Evolutionary conservation across 352 stramenopile species (phyloP).

Genomic region (Phytopythium delawarense): DNA sequence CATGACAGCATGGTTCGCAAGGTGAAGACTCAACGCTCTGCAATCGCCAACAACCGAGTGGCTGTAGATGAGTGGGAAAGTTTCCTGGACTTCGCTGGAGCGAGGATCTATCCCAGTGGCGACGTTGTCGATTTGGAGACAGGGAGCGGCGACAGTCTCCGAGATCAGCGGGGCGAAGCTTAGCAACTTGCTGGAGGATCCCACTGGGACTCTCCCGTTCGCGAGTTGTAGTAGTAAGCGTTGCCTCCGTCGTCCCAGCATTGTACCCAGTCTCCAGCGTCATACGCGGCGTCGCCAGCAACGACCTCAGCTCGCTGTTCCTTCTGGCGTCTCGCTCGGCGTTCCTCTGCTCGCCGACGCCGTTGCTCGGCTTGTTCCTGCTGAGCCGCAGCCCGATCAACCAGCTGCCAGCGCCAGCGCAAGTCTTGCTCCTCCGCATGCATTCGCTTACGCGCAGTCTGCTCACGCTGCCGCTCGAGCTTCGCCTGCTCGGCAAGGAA

Average conservation of each 20-base stretch:
- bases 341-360: conserved; percentile 26
- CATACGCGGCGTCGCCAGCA: conserved; percentile 20
- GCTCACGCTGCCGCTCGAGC: conserved; percentile 31
- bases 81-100: conserved; percentile 55
- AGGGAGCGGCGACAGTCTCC: neutral
- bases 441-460: conserved; percentile 38
- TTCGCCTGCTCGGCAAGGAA: conserved; percentile 26
- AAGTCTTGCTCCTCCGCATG: conserved; percentile 36
- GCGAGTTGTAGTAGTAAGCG: conserved; percentile 60
- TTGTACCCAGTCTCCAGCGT: conserved; percentile 37
- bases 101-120: conserved; percentile 21
- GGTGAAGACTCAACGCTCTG: conserved; percentile 32
- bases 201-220: conserved; percentile 53
- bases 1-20: conserved; percentile 37
- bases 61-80: conserved; percentile 67
- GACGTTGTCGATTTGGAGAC: conserved; percentile 1
- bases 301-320: conserved; percentile 4
- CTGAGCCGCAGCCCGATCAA: conserved; percentile 18
- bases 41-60: conserved; percentile 34
- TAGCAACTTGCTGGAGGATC: conserved; percentile 20
- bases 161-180: neutral
- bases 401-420: conserved; percentile 25
- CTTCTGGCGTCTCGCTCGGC: conserved; percentile 7
- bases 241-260: conserved; percentile 46
- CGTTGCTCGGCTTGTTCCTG: conserved; percentile 28